Evolutionary conservation across 345 rosid genomes (phyloP).

Genomic region (Hibiscus syriacus): DNA sequence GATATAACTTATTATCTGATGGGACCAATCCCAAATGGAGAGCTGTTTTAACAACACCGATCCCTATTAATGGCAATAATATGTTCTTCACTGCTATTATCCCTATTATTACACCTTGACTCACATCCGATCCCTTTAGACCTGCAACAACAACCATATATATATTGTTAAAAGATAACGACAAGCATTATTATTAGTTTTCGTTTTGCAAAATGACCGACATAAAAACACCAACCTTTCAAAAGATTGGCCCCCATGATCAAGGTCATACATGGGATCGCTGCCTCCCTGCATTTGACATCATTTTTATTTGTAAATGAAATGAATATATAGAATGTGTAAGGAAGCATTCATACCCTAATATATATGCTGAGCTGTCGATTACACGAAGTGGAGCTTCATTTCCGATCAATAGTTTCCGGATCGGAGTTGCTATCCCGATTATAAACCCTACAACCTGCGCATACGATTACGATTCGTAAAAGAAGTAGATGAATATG

Average conservation of each 20-base stretch:
- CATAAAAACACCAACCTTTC: constrained; percentile 19
- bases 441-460: constrained; percentile 36
- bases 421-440: constrained; percentile 29
- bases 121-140: constrained; percentile 32
- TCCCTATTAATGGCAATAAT: constrained; percentile 31
- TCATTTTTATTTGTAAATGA: too few species aligned
- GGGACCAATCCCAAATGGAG: constrained; percentile 24
- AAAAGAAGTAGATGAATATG: too few species aligned
- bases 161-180: too few species aligned
- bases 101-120: constrained; percentile 20
- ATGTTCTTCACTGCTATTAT: constrained; percentile 29
- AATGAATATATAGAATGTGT: background rate
- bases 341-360: constrained; percentile 23
- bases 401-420: constrained; percentile 26
- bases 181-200: too few species aligned
- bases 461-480: too few species aligned
- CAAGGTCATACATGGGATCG: constrained; percentile 33
- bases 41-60: constrained; percentile 28
- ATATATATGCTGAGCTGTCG: constrained; percentile 18
- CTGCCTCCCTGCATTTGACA: constrained; percentile 27
- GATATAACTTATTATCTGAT: constrained; percentile 30
- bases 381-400: constrained; percentile 35
- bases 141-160: constrained; percentile 23
- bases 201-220: too few species aligned
- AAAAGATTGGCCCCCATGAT: constrained; percentile 46